Evolutionary conservation across 2,329 filamentous ascomycete species (phyloP).

Genomic region (Fusarium sp.): DNA sequence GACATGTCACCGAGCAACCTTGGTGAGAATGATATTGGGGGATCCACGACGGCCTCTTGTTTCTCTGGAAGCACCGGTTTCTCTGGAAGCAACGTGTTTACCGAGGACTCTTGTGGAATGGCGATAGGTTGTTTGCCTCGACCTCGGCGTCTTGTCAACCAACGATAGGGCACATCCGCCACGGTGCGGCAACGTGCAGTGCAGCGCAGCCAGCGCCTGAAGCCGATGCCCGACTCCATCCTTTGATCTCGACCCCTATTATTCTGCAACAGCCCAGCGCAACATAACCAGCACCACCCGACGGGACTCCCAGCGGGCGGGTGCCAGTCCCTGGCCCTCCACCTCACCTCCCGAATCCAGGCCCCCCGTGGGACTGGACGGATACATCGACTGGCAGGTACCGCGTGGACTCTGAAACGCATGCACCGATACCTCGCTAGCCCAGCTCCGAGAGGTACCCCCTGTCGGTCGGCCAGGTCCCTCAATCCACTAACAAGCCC

Average conservation of each 20-base stretch:
- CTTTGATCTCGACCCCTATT: constrained; percentile 39
- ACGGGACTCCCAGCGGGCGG: constrained; percentile 2
- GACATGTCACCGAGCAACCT: constrained; percentile 33
- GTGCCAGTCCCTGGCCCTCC: constrained; percentile 28
- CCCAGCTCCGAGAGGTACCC: constrained; percentile 31
- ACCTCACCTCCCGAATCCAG: constrained; percentile 26
- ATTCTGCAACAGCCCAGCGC: constrained; percentile 39
- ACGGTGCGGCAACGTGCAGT: not conserved
- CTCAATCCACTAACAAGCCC: constrained; percentile 34
- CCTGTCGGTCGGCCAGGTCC: constrained; percentile 29
- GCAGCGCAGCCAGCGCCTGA: not conserved
- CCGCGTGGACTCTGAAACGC: constrained; percentile 24
- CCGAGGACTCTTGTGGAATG: constrained; percentile 1
- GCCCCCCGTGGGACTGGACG: constrained; percentile 11
- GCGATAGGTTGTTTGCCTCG: not conserved
- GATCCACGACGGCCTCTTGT: constrained; percentile 9
- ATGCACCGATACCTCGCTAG: constrained; percentile 28
- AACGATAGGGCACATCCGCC: not conserved
- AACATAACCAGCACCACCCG: constrained; percentile 22
- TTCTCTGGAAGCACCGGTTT: constrained; percentile 1
- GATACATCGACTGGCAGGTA: constrained; percentile 31
- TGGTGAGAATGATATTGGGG: not conserved
- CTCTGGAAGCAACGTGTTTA: not conserved
- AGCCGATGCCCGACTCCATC: constrained; percentile 2
- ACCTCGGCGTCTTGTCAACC: not conserved